Evolutionary conservation across 1,284 basidiomycete species (phyloP).

Genomic region (Bjerkandera adusta): DNA sequence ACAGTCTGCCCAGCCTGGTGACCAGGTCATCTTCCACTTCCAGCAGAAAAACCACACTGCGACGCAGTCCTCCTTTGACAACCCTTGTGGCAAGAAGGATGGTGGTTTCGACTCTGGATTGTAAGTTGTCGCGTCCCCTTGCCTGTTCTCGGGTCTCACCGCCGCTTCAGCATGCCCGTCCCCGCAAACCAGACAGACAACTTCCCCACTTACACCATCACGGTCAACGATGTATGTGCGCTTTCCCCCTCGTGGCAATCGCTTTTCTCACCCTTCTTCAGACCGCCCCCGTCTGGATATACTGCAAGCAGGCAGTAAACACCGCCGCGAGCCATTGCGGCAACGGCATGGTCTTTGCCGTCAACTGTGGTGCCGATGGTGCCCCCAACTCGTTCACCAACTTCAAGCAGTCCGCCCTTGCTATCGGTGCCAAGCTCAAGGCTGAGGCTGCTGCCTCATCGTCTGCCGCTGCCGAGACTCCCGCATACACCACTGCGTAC

Average conservation of each 20-base stretch:
- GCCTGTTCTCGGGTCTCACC: constrained; percentile 2
- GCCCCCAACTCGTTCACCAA: constrained; percentile 52
- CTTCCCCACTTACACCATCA: constrained; percentile 34
- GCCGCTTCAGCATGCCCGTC: constrained; percentile 44
- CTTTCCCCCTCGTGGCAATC: not conserved
- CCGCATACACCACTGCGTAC: constrained; percentile 35
- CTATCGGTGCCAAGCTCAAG: constrained; percentile 44
- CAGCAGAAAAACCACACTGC: constrained; percentile 54
- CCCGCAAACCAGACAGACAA: constrained; percentile 36
- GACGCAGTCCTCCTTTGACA: constrained; percentile 54
- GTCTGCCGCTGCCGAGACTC: constrained; percentile 31
- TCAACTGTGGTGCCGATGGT: constrained; percentile 56
- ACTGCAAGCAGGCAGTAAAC: constrained; percentile 37
- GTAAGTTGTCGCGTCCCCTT: constrained; percentile 34
- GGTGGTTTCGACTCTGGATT: constrained; percentile 59
- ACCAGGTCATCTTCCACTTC: constrained; percentile 61
- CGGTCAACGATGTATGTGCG: constrained; percentile 34
- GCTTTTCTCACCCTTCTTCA: constrained; percentile 11
- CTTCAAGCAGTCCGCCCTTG: constrained; percentile 53
- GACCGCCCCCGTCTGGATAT: constrained; percentile 43
- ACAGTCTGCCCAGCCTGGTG: constrained; percentile 48
- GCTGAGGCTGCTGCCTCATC: constrained; percentile 31
- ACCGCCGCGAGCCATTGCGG: constrained; percentile 50
- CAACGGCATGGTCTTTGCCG: constrained; percentile 61
- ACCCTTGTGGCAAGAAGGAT: constrained; percentile 45